Evolutionary conservation across 495 filamentous ascomycete species (phyloP).

Genomic region (Achaetomiella virescens): DNA sequence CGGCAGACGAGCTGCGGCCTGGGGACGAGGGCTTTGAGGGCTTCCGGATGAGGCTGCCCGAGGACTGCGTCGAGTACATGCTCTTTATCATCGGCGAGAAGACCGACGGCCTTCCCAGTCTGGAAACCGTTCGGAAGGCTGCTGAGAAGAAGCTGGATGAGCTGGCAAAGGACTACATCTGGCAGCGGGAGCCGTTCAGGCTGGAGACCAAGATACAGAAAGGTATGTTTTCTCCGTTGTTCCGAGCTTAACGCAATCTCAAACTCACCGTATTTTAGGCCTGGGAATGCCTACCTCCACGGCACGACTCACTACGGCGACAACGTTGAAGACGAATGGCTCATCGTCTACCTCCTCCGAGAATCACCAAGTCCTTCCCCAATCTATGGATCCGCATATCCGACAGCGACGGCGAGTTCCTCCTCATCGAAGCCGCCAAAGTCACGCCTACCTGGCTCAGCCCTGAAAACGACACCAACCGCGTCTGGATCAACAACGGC

Average conservation of each 20-base stretch:
- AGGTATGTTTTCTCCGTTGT: slow-evolving; percentile 33
- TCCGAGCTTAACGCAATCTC: background rate
- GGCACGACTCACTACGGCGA: slow-evolving; percentile 84
- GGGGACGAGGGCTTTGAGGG: slow-evolving; percentile 48
- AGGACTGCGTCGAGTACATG: slow-evolving; percentile 84
- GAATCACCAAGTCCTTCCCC: slow-evolving; percentile 67
- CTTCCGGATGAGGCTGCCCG: slow-evolving; percentile 70
- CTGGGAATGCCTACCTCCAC: slow-evolving; percentile 47
- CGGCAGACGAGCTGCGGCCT: slow-evolving; percentile 20
- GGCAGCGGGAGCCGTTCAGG: slow-evolving; percentile 78
- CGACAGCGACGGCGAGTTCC: slow-evolving; percentile 90
- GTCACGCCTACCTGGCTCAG: slow-evolving; percentile 84
- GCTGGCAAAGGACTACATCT: slow-evolving; percentile 79
- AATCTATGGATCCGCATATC: slow-evolving; percentile 75
- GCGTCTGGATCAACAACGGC: slow-evolving; percentile 76
- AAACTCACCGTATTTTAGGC: slow-evolving; percentile 3
- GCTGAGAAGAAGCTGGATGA: slow-evolving; percentile 56
- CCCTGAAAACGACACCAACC: slow-evolving; percentile 80
- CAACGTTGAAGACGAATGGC: slow-evolving; percentile 94
- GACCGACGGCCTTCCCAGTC: slow-evolving; percentile 44
- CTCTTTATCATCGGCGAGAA: slow-evolving; percentile 62
- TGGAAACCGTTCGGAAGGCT: slow-evolving; percentile 65
- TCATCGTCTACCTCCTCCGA: slow-evolving; percentile 85
- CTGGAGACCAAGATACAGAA: slow-evolving; percentile 53
- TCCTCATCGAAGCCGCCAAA: slow-evolving; percentile 89